Conservation (phyloP, 805 yeast species). For the Jamesozyma gamospora region DNA sequence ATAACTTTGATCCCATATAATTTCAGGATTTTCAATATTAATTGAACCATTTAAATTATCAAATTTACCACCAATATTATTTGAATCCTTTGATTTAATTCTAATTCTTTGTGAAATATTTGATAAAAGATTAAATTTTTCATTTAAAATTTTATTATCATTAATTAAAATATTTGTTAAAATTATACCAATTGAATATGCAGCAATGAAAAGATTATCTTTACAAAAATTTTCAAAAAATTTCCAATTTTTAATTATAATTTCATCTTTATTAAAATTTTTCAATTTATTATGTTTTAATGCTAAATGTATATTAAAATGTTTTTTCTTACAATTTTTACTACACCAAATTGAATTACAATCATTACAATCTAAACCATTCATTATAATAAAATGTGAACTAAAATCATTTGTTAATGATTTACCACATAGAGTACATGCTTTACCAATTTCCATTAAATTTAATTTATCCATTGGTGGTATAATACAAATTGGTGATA, state of each 20-base stretch:
- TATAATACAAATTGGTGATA: conserved; percentile 44
- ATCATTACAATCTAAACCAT: conserved; percentile 54
- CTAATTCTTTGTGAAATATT: conserved; percentile 57
- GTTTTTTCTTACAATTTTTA: conserved; percentile 44
- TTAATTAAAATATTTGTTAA: conserved; percentile 33
- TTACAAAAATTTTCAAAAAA: conserved; percentile 51
- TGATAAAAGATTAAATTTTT: conserved; percentile 57
- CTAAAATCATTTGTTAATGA: conserved; percentile 29
- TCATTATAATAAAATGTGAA: conserved; percentile 25
- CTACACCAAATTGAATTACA: conserved; percentile 69
- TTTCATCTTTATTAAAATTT: conserved; percentile 22
- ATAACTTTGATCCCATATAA: conserved; percentile 51
- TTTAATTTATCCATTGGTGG: conserved; percentile 61
- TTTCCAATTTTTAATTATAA: conserved; percentile 42
- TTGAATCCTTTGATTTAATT: conserved; percentile 47
- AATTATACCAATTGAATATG: conserved; percentile 52
- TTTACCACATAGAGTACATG: conserved; percentile 66
- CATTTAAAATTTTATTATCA: conserved; percentile 29
- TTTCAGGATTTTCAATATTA: conserved; percentile 33
- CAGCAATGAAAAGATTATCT: conserved; percentile 58
- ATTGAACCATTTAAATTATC: conserved; percentile 37
- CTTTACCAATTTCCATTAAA: conserved; percentile 49
- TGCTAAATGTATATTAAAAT: conserved; percentile 39
- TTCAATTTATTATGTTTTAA: conserved; percentile 44
- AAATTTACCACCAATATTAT: conserved; percentile 32